Evolutionary conservation across 2,329 filamentous ascomycete species (phyloP).

Genomic region (Arachnomyces sp.): DNA sequence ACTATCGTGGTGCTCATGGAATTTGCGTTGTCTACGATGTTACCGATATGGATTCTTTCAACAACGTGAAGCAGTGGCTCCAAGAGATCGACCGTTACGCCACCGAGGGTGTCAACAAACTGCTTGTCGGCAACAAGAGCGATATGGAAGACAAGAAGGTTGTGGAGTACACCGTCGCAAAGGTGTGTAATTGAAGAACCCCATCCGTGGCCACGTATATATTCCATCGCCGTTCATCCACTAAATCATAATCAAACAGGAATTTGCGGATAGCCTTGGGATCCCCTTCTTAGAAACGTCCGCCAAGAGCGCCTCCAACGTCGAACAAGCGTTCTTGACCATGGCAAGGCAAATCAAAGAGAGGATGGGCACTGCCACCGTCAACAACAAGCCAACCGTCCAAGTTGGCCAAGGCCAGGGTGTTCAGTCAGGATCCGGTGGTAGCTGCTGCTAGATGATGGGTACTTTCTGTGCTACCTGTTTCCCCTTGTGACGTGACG

Average conservation of each 20-base stretch:
- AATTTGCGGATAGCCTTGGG: slow-evolving; percentile 96
- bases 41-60: slow-evolving; percentile 99
- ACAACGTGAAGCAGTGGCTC: slow-evolving; percentile 99
- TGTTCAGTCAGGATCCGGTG: slow-evolving; percentile 76
- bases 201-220: too few species aligned
- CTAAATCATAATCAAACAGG: slow-evolving; percentile 46
- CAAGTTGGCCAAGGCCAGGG: slow-evolving; percentile 93
- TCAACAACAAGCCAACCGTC: slow-evolving; percentile 98
- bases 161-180: slow-evolving; percentile 97
- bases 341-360: slow-evolving; percentile 99
- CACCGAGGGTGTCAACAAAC: slow-evolving; percentile 98
- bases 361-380: slow-evolving; percentile 93
- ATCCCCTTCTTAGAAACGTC: slow-evolving; percentile 99
- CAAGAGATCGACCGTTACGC: slow-evolving; percentile 99
- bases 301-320: slow-evolving; percentile 98
- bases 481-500: slow-evolving; percentile 11
- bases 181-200: slow-evolving; percentile 58
- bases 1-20: slow-evolving; percentile 97
- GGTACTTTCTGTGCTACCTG: slow-evolving; percentile 16
- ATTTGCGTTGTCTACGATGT: slow-evolving; percentile 99
- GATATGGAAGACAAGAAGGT: slow-evolving; percentile 99
- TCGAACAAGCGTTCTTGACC: slow-evolving; percentile 98
- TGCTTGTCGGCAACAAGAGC: slow-evolving; percentile 99
- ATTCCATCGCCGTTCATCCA: slow-evolving; percentile 5
- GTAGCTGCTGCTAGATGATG: slow-evolving; percentile 75